phyloP scores from a whole-genome alignment of 306 rosid species.

The Dalbergia cultrata region DNA sequence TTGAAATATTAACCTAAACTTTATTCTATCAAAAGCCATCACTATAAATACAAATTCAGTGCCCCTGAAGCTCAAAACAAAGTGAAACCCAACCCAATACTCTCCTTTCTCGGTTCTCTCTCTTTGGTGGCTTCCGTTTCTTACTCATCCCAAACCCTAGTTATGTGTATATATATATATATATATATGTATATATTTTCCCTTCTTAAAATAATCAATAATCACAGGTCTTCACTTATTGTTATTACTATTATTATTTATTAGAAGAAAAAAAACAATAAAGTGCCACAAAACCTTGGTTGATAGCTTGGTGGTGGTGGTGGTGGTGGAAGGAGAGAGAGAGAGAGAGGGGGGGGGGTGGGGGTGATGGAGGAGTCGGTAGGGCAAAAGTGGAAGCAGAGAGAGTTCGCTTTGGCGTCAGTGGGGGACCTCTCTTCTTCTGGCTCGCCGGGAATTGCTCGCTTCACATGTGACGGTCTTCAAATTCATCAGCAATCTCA shows the following conservation, averaged over 20 bases:
- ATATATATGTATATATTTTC: too few species aligned
- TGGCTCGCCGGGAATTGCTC: conserved; percentile 70
- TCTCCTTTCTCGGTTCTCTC: background rate
- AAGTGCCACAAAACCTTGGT: background rate
- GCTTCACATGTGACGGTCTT: conserved; percentile 61
- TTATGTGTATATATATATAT: too few species aligned
- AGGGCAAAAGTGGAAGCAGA: conserved; percentile 54
- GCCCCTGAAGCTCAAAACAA: background rate
- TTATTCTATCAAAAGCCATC: conserved; percentile 21
- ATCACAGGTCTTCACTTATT: background rate
- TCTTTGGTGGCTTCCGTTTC: conserved; percentile 73
- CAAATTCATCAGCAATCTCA: conserved; percentile 63
- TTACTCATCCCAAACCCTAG: conserved; percentile 75
- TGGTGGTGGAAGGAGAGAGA: conserved; percentile 31
- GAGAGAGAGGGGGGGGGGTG: background rate
- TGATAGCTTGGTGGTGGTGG: conserved; percentile 2
- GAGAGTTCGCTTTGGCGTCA: conserved; percentile 73
- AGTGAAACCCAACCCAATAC: conserved; percentile 50
- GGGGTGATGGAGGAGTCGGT: conserved; percentile 63
- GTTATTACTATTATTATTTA: background rate
- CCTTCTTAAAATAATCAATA: background rate
- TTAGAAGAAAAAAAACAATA: background rate
- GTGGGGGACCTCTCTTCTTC: conserved; percentile 71
- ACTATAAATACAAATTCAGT: conserved; percentile 11
- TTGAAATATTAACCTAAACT: too few species aligned